Percentiles rank a stretch among this genome's conserved stretches.
Conservation (phyloP, 176 grass and related monocot genomes). For the Oryza coarctata region DNA sequence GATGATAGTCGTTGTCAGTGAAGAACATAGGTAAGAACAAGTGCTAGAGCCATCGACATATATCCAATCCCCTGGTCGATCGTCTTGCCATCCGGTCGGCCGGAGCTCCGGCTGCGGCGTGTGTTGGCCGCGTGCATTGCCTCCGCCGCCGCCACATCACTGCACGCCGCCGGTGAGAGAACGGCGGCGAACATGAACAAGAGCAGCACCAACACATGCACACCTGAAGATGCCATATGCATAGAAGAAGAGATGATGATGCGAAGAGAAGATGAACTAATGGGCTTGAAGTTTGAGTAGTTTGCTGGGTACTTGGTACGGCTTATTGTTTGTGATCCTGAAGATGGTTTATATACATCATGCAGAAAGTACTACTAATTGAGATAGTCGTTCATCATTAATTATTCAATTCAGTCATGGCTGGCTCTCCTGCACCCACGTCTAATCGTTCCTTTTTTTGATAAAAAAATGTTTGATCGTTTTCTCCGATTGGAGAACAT, state of each 20-base stretch:
- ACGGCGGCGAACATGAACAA: background rate
- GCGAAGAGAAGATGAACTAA: background rate
- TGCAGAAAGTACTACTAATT: background rate
- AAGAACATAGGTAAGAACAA: background rate
- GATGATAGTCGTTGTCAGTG: background rate
- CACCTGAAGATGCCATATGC: background rate
- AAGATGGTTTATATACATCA: background rate
- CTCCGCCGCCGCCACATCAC: background rate
- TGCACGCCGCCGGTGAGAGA: background rate
- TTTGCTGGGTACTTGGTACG: background rate
- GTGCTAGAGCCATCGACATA: background rate
- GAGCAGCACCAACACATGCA: background rate
- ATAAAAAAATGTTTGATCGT: background rate
- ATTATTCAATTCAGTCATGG: background rate
- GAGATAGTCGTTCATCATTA: background rate
- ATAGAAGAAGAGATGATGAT: background rate
- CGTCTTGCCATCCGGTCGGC: background rate
- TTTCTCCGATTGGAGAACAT: background rate
- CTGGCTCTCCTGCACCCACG: background rate
- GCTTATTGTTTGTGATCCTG: background rate
- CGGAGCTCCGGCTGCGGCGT: background rate
- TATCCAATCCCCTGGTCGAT: conserved; percentile 10
- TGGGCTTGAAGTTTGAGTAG: background rate
- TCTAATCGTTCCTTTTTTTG: background rate
- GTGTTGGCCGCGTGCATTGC: background rate